phyloP scores from a whole-genome alignment of 179 eudicot species.

The Spergularia azorica region DNA sequence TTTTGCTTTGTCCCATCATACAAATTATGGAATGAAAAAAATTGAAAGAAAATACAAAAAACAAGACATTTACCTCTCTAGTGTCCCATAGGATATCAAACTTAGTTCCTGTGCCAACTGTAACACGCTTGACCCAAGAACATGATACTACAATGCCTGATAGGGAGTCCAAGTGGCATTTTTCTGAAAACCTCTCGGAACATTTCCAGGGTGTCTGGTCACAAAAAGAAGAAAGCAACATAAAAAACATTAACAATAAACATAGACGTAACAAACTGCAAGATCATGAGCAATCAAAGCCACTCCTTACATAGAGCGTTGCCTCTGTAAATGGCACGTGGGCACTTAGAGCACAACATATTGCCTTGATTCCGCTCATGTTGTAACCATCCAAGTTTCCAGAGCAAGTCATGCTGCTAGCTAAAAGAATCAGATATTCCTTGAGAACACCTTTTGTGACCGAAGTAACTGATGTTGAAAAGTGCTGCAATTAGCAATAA shows the following conservation, averaged over 20 bases:
- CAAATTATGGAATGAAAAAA: neutral
- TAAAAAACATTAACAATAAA: neutral
- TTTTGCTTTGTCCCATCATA: no score
- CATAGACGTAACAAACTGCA: slow-evolving; percentile 1
- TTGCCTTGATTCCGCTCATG: slow-evolving; percentile 73
- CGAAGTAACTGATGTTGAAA: slow-evolving; percentile 87
- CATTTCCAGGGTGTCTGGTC: slow-evolving; percentile 87
- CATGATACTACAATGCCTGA: slow-evolving; percentile 93
- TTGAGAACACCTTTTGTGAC: slow-evolving; percentile 92
- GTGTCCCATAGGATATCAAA: slow-evolving; percentile 85
- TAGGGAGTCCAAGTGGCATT: slow-evolving; percentile 77
- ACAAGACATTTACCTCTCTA: slow-evolving; percentile 50
- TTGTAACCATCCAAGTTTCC: slow-evolving; percentile 90
- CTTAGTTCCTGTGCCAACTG: slow-evolving; percentile 89
- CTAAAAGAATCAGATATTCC: slow-evolving; percentile 83
- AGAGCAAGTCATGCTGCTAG: slow-evolving; percentile 92
- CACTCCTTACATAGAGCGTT: slow-evolving; percentile 72
- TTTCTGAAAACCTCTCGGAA: slow-evolving; percentile 94
- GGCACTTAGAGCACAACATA: slow-evolving; percentile 61
- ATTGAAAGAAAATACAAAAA: neutral
- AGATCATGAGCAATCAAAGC: neutral
- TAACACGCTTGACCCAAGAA: slow-evolving; percentile 96
- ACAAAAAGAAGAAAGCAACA: neutral
- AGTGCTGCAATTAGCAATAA: slow-evolving; percentile 58
- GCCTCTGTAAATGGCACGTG: slow-evolving; percentile 96